phyloP scores from a whole-genome alignment of 805 yeast genomes.

The Yamadazyma olivae region DNA sequence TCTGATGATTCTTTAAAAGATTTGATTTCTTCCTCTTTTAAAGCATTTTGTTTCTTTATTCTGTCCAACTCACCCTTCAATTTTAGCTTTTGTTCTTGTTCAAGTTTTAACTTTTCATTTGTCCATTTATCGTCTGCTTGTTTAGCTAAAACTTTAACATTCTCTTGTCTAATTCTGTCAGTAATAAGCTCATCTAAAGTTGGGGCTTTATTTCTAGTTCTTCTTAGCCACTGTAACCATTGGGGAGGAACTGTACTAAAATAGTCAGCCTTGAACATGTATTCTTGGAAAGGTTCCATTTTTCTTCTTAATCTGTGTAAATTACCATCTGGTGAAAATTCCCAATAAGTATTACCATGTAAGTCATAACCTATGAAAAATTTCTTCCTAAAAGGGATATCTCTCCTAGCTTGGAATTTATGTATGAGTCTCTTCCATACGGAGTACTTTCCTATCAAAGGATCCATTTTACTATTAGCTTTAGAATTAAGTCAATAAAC shows the following conservation, averaged over 20 bases:
- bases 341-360: conserved; percentile 88
- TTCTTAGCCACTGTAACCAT: conserved; percentile 81
- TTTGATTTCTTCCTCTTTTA: background rate
- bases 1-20: background rate
- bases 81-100: conserved; percentile 28
- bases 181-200: conserved; percentile 55
- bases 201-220: conserved; percentile 60
- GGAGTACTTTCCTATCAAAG: conserved; percentile 46
- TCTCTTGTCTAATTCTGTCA: conserved; percentile 56
- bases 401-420: conserved; percentile 58
- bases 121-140: conserved; percentile 44
- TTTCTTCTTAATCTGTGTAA: conserved; percentile 58
- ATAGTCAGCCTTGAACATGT: conserved; percentile 54
- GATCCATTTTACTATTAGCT: no score
- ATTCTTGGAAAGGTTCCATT: conserved; percentile 51
- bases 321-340: conserved; percentile 55
- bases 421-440: conserved; percentile 48
- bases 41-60: conserved; percentile 12
- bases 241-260: conserved; percentile 60
- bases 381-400: conserved; percentile 64
- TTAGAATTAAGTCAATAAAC: background rate
- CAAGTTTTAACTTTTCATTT: conserved; percentile 31
- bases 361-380: conserved; percentile 77
- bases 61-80: conserved; percentile 30
- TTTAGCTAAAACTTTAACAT: conserved; percentile 48